Evolutionary conservation across 2,329 filamentous ascomycete genomes (phyloP), one percentile per base, ranked within the genome.

Genomic region (Penicillium hordei): DNA sequence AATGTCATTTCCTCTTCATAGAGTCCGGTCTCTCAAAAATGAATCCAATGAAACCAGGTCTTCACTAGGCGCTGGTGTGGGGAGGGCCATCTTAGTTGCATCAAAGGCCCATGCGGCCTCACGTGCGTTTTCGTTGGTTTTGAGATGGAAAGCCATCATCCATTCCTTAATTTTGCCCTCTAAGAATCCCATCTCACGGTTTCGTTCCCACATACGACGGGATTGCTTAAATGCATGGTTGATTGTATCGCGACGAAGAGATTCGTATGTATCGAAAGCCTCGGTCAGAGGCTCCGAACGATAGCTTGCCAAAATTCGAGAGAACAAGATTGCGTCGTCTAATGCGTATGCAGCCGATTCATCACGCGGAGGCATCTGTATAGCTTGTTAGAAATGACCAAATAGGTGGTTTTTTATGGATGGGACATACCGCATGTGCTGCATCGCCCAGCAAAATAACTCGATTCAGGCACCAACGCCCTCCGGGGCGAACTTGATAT

Each of bases 291-390:
- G 70, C 21, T 73, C 68, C 19, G 65, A 60, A 15, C 72, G 65
- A 56, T 76, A 72, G 7, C 69, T 62, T 1, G 70, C 60, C 1
- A 80, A 58, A 17, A 76, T 69, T 1, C 76, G 72, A 13, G 77
- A 73, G 55, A 80, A 73, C 0, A 79, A 61, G 25, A 80, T 75
- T 1, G 74, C 74, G 54, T 80, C 78, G 57, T 80, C 78, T 5
- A 80, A 68, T 1, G 76, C 77, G 50, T 77, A 75, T 1, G 76
- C 74, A 8, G 76, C 76, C 6, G 75, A 78, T 65, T 80, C 78
- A 44, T 78, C 78, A 23, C 75, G 74, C 0, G 78, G 78, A 1
- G 78, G 78, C 78, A 80, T 80, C 77, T 79, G 33, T 53, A 19
- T 42, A 23, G 33, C 3, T n/a, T 45, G 50, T 67, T 31, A 61